phyloP scores from a whole-genome alignment of 768 basidiomycete genomes.

The Boletales sp. region DNA sequence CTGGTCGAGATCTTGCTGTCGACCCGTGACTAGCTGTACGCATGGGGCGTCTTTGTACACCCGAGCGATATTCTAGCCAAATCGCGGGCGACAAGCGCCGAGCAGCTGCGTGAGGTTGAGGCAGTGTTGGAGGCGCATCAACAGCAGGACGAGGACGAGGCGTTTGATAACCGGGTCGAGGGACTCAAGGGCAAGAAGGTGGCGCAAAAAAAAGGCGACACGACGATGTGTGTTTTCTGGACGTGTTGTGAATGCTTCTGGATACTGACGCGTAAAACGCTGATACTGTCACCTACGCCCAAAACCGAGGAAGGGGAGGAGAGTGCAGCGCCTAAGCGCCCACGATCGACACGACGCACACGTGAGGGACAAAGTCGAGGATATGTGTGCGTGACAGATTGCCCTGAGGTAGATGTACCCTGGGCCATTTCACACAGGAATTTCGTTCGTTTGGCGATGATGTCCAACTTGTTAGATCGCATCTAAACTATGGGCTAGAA shows the following conservation, averaged over 20 bases:
- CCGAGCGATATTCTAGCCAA: constrained; percentile 90
- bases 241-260: background rate
- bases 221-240: constrained; percentile 34
- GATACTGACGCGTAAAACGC: constrained; percentile 29
- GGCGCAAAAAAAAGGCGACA: constrained; percentile 70
- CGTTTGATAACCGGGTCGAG: constrained; percentile 79
- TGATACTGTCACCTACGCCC: constrained; percentile 9
- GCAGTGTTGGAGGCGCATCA: constrained; percentile 78
- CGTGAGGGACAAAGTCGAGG: constrained; percentile 2
- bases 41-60: constrained; percentile 69
- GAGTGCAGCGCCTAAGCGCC: background rate
- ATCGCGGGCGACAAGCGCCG: constrained; percentile 80
- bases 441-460: too few species aligned
- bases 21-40: constrained; percentile 96
- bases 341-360: constrained; percentile 8
- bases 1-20: constrained; percentile 88
- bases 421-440: too few species aligned
- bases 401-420: too few species aligned
- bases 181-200: constrained; percentile 81
- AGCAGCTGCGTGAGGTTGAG: constrained; percentile 94
- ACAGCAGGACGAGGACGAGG: constrained; percentile 85
- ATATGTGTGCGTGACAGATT: too few species aligned
- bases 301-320: constrained; percentile 2
- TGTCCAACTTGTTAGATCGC: too few species aligned
- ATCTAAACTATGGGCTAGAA: too few species aligned